These are phyloP conservation scores for Wickerhamomyces chaumierensis DNA, from an alignment of 805 yeast species.

Conservation along the genomic window DNA sequence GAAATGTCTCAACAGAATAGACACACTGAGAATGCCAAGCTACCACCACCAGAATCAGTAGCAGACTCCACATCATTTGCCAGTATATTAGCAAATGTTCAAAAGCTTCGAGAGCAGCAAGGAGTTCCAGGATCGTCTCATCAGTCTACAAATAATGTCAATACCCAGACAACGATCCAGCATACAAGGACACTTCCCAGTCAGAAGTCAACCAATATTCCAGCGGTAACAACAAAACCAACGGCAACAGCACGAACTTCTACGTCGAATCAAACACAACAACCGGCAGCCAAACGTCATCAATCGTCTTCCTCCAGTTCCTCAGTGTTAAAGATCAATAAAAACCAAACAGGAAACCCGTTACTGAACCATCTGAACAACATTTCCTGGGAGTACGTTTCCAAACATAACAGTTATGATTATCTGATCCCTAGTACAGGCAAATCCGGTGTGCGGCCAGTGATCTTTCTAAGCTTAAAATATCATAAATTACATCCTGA, in stretches of 20 bases:
- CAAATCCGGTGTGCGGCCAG: slow-evolving; percentile 18
- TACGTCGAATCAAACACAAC: no score
- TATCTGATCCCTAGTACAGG: slow-evolving; percentile 46
- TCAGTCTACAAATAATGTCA: background rate
- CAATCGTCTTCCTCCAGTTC: slow-evolving; percentile 13
- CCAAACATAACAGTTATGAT: slow-evolving; percentile 41
- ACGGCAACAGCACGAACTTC: no score
- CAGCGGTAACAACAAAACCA: no score
- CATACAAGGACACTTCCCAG: slow-evolving; percentile 1
- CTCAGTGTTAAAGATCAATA: slow-evolving; percentile 37
- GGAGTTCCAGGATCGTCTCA: slow-evolving; percentile 7
- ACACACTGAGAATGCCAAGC: no score
- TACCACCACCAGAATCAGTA: background rate
- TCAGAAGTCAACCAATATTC: no score
- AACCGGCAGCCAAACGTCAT: slow-evolving; percentile 1
- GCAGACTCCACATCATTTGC: slow-evolving; percentile 55
- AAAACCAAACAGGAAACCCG: slow-evolving; percentile 67
- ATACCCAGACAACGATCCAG: slow-evolving; percentile 1
- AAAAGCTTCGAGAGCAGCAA: slow-evolving; percentile 29
- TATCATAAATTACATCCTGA: slow-evolving; percentile 73
- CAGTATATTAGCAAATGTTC: slow-evolving; percentile 61
- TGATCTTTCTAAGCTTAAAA: slow-evolving; percentile 54
- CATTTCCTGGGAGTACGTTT: slow-evolving; percentile 36
- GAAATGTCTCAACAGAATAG: background rate
- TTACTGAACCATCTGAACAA: slow-evolving; percentile 41